Evolutionary conservation across 352 stramenopile genomes (phyloP), one percentile per base, ranked within the genome.

Genomic region (Phytophthora fragariae): DNA sequence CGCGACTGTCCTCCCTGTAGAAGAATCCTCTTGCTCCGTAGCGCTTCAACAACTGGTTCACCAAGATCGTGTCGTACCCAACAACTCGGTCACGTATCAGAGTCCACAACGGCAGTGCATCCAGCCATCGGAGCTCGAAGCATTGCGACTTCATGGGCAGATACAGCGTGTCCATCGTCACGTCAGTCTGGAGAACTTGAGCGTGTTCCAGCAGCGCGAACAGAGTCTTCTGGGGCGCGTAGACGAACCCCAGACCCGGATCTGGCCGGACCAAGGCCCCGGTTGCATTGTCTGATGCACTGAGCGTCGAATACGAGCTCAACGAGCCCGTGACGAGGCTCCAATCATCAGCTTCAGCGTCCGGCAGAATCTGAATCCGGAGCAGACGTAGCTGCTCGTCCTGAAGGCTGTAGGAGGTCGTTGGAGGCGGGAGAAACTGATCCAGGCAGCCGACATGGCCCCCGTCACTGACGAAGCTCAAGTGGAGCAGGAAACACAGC

Each of bases 61-160:
- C 79, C 33, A 98, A 52, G 24, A 99, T 95, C 7, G 93, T 98
- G 73, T 99, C 93, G 41, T 92, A 97, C 12, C 95, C 95, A 56
- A 94, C 41, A 10, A 81, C 58, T 56, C 72, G 55, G 41, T 90
- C 75, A 3, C 88, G 68, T 14, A 92, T 63, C 41, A 77, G 35
- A 10, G 67, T 75, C 84, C 85, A 92, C 5, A 90, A 61, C 9
- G 68, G 62, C 21, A 83, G 74, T 4, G 50, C 35, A 29, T 70
- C 73, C 11, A 89, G 56, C 73, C 82, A 84, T 31, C 65, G 53
- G 6, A 91, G 64, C 27, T 81, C 69, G 70, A 94, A 91, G 59
- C 87, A 94, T 37, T 63, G 46, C 15, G 77, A 85, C 0, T 72
- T 67, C 27, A 59, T 78, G 1, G 84, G 77, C 7, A 90, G 55